Base-by-base conservation (phyloP, 345 rosid genomes). In the Tarenaya hassleriana region DNA sequence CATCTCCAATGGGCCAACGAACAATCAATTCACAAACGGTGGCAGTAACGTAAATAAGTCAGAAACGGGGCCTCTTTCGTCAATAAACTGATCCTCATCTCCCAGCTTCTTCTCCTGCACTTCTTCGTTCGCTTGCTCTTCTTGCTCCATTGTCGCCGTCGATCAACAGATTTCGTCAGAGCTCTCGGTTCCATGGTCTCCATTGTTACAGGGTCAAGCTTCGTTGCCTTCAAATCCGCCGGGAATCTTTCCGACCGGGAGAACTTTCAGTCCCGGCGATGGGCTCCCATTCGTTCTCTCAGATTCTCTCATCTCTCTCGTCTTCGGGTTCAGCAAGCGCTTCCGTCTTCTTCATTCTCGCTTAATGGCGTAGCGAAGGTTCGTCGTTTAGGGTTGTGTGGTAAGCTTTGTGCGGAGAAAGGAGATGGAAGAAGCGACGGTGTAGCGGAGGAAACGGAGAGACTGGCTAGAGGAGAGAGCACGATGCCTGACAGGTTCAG, bases 401-500 rank as follows among this genome's bases (percentile, higher is more conserved):
- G 59, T 32, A 34, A 13, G 69, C 47, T 58, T 31, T 47, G 72
- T 42, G 77, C 72, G 10, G 69, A 52, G 50, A 64, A 64, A 54
- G 75, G 41, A 48, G 47, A 73, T 44, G 37, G 34, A 14, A 18
- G 14, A 8, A 58, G 37, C 2, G 55, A 38, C 16, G 60, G 17
- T 9, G 4, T 58, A 1, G 57, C 27, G 17, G 85, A 79, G 53
- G 89, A 81, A 32, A 77, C 66, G 13, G 86, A 81, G 56, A 59
- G 38, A 39, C 59, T 75, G 54, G 82, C 76, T 41, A 75, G 82
- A 51, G 76, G 83, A 31, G 82, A 76, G 62, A 90, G 91, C 62
- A 81, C 97, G 18, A 71, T 86, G 88, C 94, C 91, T 56, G 95
- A 82, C 52, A 77, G 94, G 69, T 90, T 90, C 64, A 74, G 86